Conservation (phyloP, 2,329 filamentous ascomycete genomes). For the Akanthomyces muscarius region DNA sequence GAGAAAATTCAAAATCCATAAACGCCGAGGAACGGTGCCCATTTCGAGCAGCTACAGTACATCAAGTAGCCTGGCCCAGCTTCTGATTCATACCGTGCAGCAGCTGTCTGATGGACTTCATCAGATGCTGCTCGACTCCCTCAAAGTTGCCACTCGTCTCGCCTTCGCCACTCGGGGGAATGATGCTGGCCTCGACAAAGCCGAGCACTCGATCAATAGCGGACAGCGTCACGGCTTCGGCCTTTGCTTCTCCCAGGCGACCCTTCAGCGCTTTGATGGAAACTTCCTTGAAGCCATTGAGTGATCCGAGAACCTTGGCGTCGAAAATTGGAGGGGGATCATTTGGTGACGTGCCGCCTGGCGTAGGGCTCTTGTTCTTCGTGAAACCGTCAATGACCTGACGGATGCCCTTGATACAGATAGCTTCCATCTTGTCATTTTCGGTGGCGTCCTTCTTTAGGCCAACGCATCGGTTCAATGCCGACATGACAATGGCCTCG, state of each 20-base stretch:
- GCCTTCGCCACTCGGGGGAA: slow-evolving; percentile 32
- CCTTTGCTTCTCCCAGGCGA: slow-evolving; percentile 38
- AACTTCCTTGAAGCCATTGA: slow-evolving; percentile 44
- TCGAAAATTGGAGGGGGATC: slow-evolving; percentile 33
- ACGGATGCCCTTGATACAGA: slow-evolving; percentile 41
- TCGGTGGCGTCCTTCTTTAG: slow-evolving; percentile 43
- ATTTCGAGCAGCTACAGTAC: neutral
- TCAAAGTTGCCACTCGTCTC: slow-evolving; percentile 34
- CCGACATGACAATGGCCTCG: slow-evolving; percentile 49
- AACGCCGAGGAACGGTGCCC: neutral
- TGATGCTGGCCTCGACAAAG: slow-evolving; percentile 41
- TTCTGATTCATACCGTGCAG: slow-evolving; percentile 39
- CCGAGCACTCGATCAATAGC: slow-evolving; percentile 49
- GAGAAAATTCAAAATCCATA: neutral
- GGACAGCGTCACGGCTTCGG: slow-evolving; percentile 46
- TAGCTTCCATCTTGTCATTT: slow-evolving; percentile 44
- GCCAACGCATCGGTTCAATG: slow-evolving; percentile 48
- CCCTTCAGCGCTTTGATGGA: slow-evolving; percentile 40
- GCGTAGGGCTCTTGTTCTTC: slow-evolving; percentile 34
- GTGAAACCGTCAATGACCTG: slow-evolving; percentile 42
- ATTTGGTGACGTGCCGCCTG: slow-evolving; percentile 26
- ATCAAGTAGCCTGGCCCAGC: slow-evolving; percentile 19
- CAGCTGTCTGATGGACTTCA: slow-evolving; percentile 38
- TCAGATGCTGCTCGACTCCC: slow-evolving; percentile 38
- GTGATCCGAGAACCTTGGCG: slow-evolving; percentile 38